Evolutionary conservation across 305 asterid genomes (phyloP), one percentile per base, ranked within the genome.

Genomic region (Plantago lanceolata): DNA sequence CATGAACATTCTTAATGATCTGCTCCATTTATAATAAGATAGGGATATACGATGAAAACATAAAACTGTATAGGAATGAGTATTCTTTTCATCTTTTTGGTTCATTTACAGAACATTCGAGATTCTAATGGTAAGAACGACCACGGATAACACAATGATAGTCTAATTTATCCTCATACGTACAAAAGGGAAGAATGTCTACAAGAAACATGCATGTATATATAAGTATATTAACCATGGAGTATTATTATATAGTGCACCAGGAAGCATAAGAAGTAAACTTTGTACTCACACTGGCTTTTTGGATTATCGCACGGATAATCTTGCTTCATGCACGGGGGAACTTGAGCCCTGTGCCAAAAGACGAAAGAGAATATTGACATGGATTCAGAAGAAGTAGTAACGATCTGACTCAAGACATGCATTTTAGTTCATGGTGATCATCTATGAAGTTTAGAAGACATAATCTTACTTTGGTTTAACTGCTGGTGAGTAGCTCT

Each of bases 251-350:
- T 24, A 1, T 24, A 24, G 3, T 1, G 28, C 6, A 31, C 33
- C 4, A 28, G 33, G 33, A 31, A 31, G 37, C 6, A 31, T 31
- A 31, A 66, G 17, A 13, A 48, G 17, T 26, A 6, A 48, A 47
- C 35, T 63, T 35, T 58, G 47, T 29, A 71, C 94, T 84, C 75
- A 82, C 98, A 4, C 8, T 31, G 81, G 55, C 71, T 57, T 56
- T 20, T 68, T 13, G 86, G 70, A 31, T 71, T 78, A 8, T 71
- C 58, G 62, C 98, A 91, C 64, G 98, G 98, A 68, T 74, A 83
- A 43, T 73, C 78, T 71, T 72, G 92, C 88, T 75, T 78, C 85
- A 91, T 68, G 65, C 98, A 91, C 58, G 90, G 31, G 53, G 77
- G 81, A 45, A 71, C 68, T 67, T 73, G 72, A 67, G 73, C 64